Conservation (phyloP, 2,329 filamentous ascomycete genomes). For the Fusarium foetens region DNA sequence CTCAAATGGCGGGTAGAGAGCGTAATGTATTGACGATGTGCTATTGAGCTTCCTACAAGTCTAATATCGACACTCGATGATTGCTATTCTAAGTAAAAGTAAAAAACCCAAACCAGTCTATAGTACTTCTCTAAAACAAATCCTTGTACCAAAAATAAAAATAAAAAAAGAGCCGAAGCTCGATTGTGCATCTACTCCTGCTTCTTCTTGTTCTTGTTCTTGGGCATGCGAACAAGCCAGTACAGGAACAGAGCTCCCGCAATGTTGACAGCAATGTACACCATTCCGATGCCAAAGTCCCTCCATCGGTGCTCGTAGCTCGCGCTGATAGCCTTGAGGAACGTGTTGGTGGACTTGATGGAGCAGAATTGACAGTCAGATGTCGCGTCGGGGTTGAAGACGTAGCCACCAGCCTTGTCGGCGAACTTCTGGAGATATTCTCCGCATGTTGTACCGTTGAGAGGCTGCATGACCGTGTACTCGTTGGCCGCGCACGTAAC, state of each 20-base stretch:
- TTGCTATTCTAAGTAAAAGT: slow-evolving; percentile 5
- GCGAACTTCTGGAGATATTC: slow-evolving; percentile 64
- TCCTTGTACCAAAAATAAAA: not conserved
- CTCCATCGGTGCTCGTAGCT: slow-evolving; percentile 65
- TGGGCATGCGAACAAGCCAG: slow-evolving; percentile 57
- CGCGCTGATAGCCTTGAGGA: slow-evolving; percentile 54
- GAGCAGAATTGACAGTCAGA: slow-evolving; percentile 59
- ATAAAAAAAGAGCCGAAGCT: slow-evolving; percentile 1
- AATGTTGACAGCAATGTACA: slow-evolving; percentile 64
- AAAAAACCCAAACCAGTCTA: slow-evolving; percentile 13
- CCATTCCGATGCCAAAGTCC: slow-evolving; percentile 66
- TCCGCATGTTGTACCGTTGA: slow-evolving; percentile 61
- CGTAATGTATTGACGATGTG: not conserved
- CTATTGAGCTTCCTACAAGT: not conserved
- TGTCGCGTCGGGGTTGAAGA: slow-evolving; percentile 64
- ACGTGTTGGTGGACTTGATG: slow-evolving; percentile 53
- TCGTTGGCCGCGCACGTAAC: slow-evolving; percentile 71
- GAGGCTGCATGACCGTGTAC: slow-evolving; percentile 70
- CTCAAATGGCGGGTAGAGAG: not conserved
- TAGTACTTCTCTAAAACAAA: not conserved
- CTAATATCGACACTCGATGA: not conserved
- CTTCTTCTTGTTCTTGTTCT: slow-evolving; percentile 46
- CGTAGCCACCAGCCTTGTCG: slow-evolving; percentile 56
- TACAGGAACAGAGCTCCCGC: slow-evolving; percentile 61
- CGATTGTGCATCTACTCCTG: not conserved